These are phyloP conservation scores for Thuja plicata DNA, from an alignment of 83 land plant species.

Conservation along the genomic window DNA sequence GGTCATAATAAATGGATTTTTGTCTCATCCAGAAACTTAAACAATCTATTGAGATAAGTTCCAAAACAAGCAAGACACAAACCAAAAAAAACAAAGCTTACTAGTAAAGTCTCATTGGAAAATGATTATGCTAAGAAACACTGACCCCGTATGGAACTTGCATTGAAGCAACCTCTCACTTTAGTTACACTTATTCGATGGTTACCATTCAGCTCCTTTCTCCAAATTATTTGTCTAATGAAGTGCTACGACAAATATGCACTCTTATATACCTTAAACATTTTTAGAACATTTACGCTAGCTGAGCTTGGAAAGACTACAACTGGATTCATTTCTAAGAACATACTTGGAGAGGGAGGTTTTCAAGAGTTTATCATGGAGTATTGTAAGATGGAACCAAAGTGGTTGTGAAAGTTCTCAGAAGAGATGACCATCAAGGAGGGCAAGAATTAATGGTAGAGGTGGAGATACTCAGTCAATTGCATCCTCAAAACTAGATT, in stretches of 20 bases:
- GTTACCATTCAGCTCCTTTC: background rate
- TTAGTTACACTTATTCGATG: background rate
- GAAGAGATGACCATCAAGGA: slow-evolving; percentile 56
- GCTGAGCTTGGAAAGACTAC: too few relatives aligned
- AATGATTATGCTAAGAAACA: background rate
- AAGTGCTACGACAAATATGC: too few relatives aligned
- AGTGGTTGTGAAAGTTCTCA: slow-evolving; percentile 72
- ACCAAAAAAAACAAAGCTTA: background rate
- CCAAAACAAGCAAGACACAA: background rate
- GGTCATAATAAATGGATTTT: background rate
- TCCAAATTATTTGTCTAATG: background rate
- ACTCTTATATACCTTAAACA: too few relatives aligned
- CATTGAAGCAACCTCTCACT: background rate
- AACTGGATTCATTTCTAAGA: too few relatives aligned
- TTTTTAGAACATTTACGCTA: too few relatives aligned
- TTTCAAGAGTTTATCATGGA: slow-evolving; percentile 70
- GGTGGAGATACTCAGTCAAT: slow-evolving; percentile 80
- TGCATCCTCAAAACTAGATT: slow-evolving; percentile 83
- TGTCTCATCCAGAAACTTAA: background rate
- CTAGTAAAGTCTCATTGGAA: background rate
- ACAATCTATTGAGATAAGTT: background rate
- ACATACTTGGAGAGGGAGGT: too few relatives aligned
- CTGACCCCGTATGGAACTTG: background rate
- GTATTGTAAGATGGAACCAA: slow-evolving; percentile 63
- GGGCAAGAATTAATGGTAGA: slow-evolving; percentile 78